Percentiles rank a stretch among this genome's conserved stretches.
These are phyloP conservation scores for Entomophthora muscae DNA, from an alignment of 371 early-diverging fungal species.

Conservation along the genomic window DNA sequence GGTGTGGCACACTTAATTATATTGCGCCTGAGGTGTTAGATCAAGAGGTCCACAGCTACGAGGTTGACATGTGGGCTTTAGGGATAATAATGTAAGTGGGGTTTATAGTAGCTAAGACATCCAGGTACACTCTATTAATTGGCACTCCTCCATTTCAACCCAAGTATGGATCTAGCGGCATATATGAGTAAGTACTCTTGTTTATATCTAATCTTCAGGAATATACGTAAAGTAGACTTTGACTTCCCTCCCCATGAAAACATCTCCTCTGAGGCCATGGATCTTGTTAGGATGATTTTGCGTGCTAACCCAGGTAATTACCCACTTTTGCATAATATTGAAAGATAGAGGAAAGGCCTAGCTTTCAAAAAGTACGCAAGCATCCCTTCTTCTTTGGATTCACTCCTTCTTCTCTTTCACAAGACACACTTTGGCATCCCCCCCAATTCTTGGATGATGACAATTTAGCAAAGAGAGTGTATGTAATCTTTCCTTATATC, in stretches of 20 bases:
- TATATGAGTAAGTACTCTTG: not conserved
- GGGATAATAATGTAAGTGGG: slow-evolving; percentile 74
- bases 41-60: slow-evolving; percentile 79
- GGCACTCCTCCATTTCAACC: slow-evolving; percentile 96
- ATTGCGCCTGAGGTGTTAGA: slow-evolving; percentile 95
- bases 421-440: not conserved
- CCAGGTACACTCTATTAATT: slow-evolving; percentile 78
- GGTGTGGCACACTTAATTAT: slow-evolving; percentile 97
- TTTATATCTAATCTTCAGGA: slow-evolving; percentile 19
- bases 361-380: slow-evolving; percentile 18
- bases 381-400: slow-evolving; percentile 21
- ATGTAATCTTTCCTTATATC: too few species aligned
- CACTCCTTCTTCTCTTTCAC: not conserved
- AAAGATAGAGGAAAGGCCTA: slow-evolving; percentile 16
- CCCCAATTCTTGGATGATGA: not conserved
- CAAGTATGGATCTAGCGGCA: not conserved
- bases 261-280: slow-evolving; percentile 55
- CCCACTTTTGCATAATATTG: not conserved
- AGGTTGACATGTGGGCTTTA: slow-evolving; percentile 96
- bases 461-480: not conserved
- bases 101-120: too few species aligned
- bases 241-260: slow-evolving; percentile 50
- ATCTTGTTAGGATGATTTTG: slow-evolving; percentile 61
- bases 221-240: slow-evolving; percentile 59
- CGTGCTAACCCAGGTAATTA: slow-evolving; percentile 39